These are phyloP conservation scores for Panaeolus cyanescens DNA, from an alignment of 768 basidiomycete genomes.

Conservation along the genomic window DNA sequence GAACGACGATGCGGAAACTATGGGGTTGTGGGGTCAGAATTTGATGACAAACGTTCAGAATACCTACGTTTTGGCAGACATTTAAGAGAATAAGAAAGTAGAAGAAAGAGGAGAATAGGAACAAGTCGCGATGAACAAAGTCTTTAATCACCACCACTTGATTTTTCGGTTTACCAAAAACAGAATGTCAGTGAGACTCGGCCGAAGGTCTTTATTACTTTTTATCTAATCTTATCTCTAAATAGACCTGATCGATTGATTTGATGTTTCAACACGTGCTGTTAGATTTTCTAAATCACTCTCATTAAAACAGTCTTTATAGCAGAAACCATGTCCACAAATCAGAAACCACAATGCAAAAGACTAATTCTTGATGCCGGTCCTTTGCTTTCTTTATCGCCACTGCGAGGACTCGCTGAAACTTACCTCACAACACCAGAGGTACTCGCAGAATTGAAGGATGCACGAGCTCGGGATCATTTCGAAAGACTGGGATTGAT, in stretches of 20 bases:
- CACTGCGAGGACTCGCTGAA: constrained; percentile 86
- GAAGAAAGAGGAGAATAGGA: background rate
- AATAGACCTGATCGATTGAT: background rate
- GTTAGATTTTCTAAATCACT: background rate
- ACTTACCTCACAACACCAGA: constrained; percentile 88
- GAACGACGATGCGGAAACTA: constrained; percentile 86
- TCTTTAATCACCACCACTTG: background rate
- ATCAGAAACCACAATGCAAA: constrained; percentile 54
- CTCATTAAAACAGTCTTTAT: background rate
- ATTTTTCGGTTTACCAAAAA: background rate
- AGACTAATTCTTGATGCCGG: constrained; percentile 92
- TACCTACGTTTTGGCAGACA: constrained; percentile 49
- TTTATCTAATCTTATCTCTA: constrained; percentile 19
- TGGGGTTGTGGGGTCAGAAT: background rate
- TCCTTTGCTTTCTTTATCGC: constrained; percentile 85
- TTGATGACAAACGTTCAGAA: background rate
- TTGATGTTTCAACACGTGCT: background rate
- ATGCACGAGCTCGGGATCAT: constrained; percentile 84
- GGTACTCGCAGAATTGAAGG: constrained; percentile 88
- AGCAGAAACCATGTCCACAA: constrained; percentile 16
- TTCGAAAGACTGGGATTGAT: constrained; percentile 77
- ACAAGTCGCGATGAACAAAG: constrained; percentile 10
- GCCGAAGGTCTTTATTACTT: too few species aligned
- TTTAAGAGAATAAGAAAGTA: constrained; percentile 15
- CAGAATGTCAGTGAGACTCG: constrained; percentile 12